Evolutionary conservation across 1,139 yeast species (phyloP).

Genomic region (Protomyces pachydermus): DNA sequence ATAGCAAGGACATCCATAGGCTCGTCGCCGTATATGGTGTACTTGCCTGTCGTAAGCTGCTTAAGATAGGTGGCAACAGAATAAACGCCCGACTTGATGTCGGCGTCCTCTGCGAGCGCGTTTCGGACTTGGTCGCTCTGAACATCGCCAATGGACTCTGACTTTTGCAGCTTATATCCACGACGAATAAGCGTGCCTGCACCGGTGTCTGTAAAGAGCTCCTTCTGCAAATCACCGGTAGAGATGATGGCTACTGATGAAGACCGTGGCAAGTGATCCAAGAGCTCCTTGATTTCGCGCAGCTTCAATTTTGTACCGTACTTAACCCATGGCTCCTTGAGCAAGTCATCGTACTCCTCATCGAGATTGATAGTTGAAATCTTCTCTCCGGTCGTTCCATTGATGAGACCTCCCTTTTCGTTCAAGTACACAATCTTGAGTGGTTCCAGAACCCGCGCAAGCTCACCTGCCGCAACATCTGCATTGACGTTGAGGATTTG

Average conservation of each 20-base stretch:
- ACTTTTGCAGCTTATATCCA: constrained; percentile 74
- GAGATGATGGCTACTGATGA: constrained; percentile 96
- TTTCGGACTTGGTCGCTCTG: constrained; percentile 62
- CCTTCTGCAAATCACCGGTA: constrained; percentile 91
- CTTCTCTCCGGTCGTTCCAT: constrained; percentile 87
- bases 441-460: constrained; percentile 95
- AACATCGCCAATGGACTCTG: constrained; percentile 63
- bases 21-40: constrained; percentile 89
- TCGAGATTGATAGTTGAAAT: constrained; percentile 86
- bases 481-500: constrained; percentile 96
- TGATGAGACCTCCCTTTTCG: constrained; percentile 95
- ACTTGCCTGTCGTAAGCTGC: constrained; percentile 52
- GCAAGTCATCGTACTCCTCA: constrained; percentile 85
- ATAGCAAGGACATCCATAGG: constrained; percentile 92
- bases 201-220: constrained; percentile 95
- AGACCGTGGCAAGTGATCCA: constrained; percentile 91
- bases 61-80: constrained; percentile 67
- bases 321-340: constrained; percentile 96
- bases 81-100: constrained; percentile 61
- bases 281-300: constrained; percentile 88
- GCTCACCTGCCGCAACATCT: constrained; percentile 97
- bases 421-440: constrained; percentile 90
- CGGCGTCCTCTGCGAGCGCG: constrained; percentile 73
- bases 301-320: constrained; percentile 96
- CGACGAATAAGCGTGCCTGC: constrained; percentile 98